Percentiles rank a stretch among this genome's conserved stretches.
These are phyloP conservation scores for Aureobasidium sp. DNA, from an alignment of 2,329 filamentous ascomycete genomes.

Conservation along the genomic window DNA sequence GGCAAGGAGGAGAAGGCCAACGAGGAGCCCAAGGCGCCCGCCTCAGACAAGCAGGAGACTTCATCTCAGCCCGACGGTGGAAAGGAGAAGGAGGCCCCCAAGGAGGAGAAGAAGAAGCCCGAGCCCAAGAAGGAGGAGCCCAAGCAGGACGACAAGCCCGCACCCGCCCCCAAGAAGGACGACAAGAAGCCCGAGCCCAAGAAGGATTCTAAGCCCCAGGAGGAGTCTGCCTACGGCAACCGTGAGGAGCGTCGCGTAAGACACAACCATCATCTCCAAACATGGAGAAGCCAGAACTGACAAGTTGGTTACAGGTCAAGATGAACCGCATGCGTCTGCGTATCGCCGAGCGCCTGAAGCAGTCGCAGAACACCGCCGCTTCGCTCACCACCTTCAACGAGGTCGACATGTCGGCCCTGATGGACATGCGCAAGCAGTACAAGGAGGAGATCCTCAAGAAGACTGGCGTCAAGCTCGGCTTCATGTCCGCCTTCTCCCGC, in stretches of 20 bases:
- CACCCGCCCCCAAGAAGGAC: conserved; percentile 27
- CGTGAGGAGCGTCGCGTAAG: conserved; percentile 83
- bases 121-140: conserved; percentile 30
- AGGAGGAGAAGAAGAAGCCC: conserved; percentile 29
- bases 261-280: background rate
- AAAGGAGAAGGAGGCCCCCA: conserved; percentile 34
- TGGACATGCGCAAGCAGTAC: conserved; percentile 95
- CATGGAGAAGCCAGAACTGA: background rate
- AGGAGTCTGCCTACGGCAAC: conserved; percentile 51
- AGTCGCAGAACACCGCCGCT: conserved; percentile 96
- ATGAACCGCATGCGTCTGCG: conserved; percentile 99
- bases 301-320: conserved; percentile 63
- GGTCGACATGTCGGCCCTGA: conserved; percentile 95
- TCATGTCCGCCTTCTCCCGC: conserved; percentile 96
- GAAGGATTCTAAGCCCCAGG: conserved; percentile 33
- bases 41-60: conserved; percentile 49
- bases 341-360: conserved; percentile 95
- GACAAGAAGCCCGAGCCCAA: conserved; percentile 40
- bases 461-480: conserved; percentile 95
- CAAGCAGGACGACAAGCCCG: conserved; percentile 28
- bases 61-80: conserved; percentile 46
- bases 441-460: conserved; percentile 96
- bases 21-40: conserved; percentile 53
- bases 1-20: conserved; percentile 48
- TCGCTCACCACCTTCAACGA: conserved; percentile 98